Evolutionary conservation across 164 flowering plant species (phyloP).

Genomic region (Aristolochia californica): DNA sequence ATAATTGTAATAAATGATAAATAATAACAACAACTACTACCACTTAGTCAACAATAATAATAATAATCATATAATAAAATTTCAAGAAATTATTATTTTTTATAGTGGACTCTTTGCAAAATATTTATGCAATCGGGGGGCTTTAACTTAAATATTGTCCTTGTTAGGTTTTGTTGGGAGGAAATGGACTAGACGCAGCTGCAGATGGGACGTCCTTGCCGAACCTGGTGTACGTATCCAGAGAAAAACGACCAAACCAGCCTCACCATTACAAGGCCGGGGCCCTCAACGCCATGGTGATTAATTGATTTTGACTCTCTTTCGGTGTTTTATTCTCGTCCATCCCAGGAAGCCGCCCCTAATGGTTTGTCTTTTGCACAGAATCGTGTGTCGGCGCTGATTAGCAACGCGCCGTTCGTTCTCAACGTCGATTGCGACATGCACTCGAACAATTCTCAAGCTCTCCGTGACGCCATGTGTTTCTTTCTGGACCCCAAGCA

Average conservation of each 20-base stretch:
- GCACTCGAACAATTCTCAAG: slow-evolving; percentile 22
- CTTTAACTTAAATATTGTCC: background rate
- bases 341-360: no score
- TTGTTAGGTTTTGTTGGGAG: slow-evolving; percentile 12
- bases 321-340: background rate
- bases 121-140: no score
- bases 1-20: no score
- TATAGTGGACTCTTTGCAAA: no score
- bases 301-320: background rate
- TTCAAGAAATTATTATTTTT: no score
- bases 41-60: no score
- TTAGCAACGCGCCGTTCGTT: slow-evolving; percentile 25
- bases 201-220: slow-evolving; percentile 34
- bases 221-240: slow-evolving; percentile 37
- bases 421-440: slow-evolving; percentile 29
- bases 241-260: slow-evolving; percentile 36
- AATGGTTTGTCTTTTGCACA: background rate
- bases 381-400: slow-evolving; percentile 24
- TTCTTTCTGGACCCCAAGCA: slow-evolving; percentile 19
- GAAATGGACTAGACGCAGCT: slow-evolving; percentile 22
- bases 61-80: no score
- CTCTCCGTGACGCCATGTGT: slow-evolving; percentile 18
- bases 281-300: slow-evolving; percentile 36
- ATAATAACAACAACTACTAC: no score
- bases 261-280: slow-evolving; percentile 58